Evolutionary conservation across 805 yeast genomes (phyloP), one percentile per base, ranked within the genome.

Genomic region (Cyberlindnera suaveolens): DNA sequence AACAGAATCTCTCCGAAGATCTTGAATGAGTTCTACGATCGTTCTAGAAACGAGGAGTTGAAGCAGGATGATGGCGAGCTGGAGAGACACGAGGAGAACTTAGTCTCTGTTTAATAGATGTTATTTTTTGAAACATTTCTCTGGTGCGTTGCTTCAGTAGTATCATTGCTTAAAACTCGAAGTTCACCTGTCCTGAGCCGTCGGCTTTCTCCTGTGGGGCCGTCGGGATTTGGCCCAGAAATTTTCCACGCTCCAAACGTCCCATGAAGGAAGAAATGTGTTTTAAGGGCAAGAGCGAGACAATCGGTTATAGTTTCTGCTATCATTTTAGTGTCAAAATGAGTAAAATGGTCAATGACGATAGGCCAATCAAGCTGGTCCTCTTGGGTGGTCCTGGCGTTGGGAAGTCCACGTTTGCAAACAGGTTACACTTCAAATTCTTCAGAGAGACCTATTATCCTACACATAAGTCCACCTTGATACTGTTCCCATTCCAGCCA

Each of bases 1-100:
- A 93, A 93, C 77, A 89, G 99, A 81, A 88, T 93, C 62, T 89
- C 96, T 47, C 98, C 98, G 66, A 93, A 93, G 81, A 88, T 93
- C 58, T 73, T 93, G 63, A 82, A 81, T 54, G 98, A 91, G 70
- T 93, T 91, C 70, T 93, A 93, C 70, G 98, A 91, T 60, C 80
- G 96, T 69, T 39, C 41, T 3, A 80, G 88, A 63, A 80, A 76
- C 47, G 80, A 73, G 52, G 83, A 76, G 38, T 78, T 73, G 33
- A 81, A 66, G 39, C 81, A 70, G 39, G 74, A 69, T 18, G 68
- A 63, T 11, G 65, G 55, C 10, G 71, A 65, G 42, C 31, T 60
- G 19, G 60, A 59, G 26, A 65, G 67, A 54, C 53, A 52, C 13
- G 62, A 61, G 47, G 60, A 48, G 32, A 52, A 55, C 43, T 56